These are phyloP conservation scores for Prunus mira DNA, from an alignment of 306 rosid genomes.

Conservation along the genomic window DNA sequence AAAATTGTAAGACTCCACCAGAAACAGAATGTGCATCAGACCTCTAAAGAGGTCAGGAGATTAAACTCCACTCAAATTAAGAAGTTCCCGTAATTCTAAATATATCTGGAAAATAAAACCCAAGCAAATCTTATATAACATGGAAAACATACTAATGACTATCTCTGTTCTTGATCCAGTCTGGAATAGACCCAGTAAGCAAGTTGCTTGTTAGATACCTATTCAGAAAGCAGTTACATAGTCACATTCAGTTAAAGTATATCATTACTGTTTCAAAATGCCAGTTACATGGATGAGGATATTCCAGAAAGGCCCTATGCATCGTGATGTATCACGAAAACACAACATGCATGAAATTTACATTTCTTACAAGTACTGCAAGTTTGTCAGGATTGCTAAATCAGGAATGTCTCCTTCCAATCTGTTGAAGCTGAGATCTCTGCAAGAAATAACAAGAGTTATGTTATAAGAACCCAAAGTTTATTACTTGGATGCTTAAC, in stretches of 20 bases:
- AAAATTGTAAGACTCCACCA: too few relatives aligned
- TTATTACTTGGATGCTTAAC: background rate
- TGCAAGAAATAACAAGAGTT: background rate
- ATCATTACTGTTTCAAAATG: background rate
- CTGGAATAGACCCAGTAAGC: conserved; percentile 25
- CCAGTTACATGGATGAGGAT: background rate
- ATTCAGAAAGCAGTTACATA: background rate
- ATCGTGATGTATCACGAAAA: too few relatives aligned
- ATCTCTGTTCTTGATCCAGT: conserved; percentile 21
- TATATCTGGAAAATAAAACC: too few relatives aligned
- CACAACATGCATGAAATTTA: background rate
- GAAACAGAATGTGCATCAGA: too few relatives aligned
- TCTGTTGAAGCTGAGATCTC: conserved; percentile 32
- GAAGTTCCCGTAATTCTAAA: too few relatives aligned
- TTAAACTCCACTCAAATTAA: too few relatives aligned
- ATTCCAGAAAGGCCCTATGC: background rate
- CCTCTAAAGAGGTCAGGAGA: too few relatives aligned
- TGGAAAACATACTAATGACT: conserved; percentile 6
- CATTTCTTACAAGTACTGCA: conserved; percentile 21
- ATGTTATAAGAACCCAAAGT: background rate
- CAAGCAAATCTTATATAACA: background rate
- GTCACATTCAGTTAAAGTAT: background rate
- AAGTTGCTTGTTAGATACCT: conserved; percentile 31
- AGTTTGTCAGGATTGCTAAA: background rate
- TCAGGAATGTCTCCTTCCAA: conserved; percentile 16